Evolutionary conservation across 2,329 filamentous ascomycete species (phyloP).

Genomic region (Pestalotiopsis sp.): DNA sequence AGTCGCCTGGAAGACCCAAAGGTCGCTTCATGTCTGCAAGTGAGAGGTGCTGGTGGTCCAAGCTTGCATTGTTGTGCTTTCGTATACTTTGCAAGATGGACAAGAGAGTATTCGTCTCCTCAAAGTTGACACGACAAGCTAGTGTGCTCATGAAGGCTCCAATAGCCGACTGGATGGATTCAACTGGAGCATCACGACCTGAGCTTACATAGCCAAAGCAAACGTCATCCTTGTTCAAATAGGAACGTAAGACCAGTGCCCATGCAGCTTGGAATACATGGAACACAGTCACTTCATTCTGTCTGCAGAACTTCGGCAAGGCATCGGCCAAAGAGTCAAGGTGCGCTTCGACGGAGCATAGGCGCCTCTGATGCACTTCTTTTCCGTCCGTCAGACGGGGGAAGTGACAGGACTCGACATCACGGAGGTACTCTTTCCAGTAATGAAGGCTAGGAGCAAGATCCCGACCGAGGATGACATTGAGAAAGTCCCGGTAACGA

Average conservation of each 20-base stretch:
- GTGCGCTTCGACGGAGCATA: slow-evolving; percentile 18
- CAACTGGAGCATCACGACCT: slow-evolving; percentile 53
- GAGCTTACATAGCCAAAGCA: slow-evolving; percentile 45
- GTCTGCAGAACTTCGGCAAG: slow-evolving; percentile 37
- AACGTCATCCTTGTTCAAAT: slow-evolving; percentile 10
- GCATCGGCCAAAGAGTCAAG: neutral
- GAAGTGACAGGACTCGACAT: slow-evolving; percentile 30
- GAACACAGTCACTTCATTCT: slow-evolving; percentile 40
- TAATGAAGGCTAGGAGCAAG: slow-evolving; percentile 22
- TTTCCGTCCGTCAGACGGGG: slow-evolving; percentile 6
- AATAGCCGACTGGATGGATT: slow-evolving; percentile 48
- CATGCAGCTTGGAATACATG: slow-evolving; percentile 13
- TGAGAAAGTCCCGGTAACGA: slow-evolving; percentile 20
- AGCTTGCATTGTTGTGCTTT: neutral
- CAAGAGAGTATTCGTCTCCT: neutral
- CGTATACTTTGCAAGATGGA: neutral
- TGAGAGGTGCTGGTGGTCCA: slow-evolving; percentile 12
- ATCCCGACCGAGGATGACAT: slow-evolving; percentile 19
- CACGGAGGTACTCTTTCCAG: slow-evolving; percentile 29
- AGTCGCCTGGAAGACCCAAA: neutral
- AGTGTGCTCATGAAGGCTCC: slow-evolving; percentile 60
- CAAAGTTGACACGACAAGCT: slow-evolving; percentile 43
- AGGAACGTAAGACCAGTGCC: slow-evolving; percentile 11
- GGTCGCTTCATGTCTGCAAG: slow-evolving; percentile 10
- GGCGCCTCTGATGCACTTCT: slow-evolving; percentile 14